Percentiles rank a stretch among this genome's conserved stretches.
phyloP scores from a whole-genome alignment of 2,329 filamentous ascomycete species.

The Talaromyces albobiverticillius region DNA sequence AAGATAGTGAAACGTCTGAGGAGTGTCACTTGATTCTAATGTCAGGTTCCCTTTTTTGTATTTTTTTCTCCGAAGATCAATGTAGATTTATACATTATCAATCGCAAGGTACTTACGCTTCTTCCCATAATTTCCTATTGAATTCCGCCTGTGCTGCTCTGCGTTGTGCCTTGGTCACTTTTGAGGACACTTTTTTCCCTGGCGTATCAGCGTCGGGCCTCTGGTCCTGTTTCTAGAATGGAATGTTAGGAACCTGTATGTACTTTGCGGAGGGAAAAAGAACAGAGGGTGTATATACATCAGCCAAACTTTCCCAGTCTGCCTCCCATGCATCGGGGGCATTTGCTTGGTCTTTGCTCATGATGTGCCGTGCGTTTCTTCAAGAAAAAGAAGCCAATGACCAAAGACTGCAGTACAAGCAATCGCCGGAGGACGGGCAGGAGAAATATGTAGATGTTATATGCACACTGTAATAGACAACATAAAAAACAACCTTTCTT shows the following conservation, averaged over 20 bases:
- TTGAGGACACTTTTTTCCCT: slow-evolving; percentile 47
- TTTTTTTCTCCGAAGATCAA: no score
- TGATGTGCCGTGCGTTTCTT: slow-evolving; percentile 18
- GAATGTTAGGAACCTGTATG: not conserved
- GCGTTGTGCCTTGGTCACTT: slow-evolving; percentile 71
- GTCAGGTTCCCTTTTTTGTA: not conserved
- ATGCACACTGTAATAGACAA: not conserved
- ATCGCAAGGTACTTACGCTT: no score
- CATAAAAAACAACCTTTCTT: not conserved
- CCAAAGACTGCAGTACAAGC: not conserved
- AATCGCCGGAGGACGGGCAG: not conserved
- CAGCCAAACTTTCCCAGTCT: slow-evolving; percentile 80
- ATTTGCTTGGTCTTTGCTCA: slow-evolving; percentile 49
- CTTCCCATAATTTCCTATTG: slow-evolving; percentile 84
- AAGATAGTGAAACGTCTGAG: slow-evolving; percentile 72
- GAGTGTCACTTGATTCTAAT: slow-evolving; percentile 59
- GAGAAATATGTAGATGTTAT: not conserved
- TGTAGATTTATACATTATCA: no score
- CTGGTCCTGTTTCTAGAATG: slow-evolving; percentile 38
- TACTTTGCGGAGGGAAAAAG: not conserved
- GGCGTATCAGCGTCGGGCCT: slow-evolving; percentile 29
- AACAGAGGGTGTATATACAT: slow-evolving; percentile 48
- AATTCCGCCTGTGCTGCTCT: slow-evolving; percentile 76
- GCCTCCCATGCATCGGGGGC: slow-evolving; percentile 84
- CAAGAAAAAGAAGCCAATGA: not conserved